phyloP scores from a whole-genome alignment of 495 filamentous ascomycete genomes.

The Aspergillus heteromorphus region DNA sequence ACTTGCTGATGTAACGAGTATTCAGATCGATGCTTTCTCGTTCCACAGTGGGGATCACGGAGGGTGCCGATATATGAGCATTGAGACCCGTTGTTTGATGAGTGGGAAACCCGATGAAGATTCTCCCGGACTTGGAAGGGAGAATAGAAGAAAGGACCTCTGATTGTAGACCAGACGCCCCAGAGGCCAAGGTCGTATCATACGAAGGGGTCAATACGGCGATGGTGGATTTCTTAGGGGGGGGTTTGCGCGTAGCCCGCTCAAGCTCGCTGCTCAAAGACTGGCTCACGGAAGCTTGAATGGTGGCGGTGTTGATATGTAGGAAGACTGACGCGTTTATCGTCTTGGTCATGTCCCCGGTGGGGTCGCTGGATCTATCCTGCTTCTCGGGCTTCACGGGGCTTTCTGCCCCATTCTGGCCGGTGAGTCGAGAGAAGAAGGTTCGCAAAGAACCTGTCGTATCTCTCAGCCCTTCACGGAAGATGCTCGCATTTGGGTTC shows the following conservation, averaged over 20 bases:
- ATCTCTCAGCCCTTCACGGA: slow-evolving; percentile 36
- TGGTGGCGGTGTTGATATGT: slow-evolving; percentile 74
- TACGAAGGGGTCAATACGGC: slow-evolving; percentile 87
- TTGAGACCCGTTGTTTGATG: slow-evolving; percentile 92
- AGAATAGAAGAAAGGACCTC: slow-evolving; percentile 88
- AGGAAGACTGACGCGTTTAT: slow-evolving; percentile 78
- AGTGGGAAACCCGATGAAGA: slow-evolving; percentile 98
- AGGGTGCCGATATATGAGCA: slow-evolving; percentile 96
- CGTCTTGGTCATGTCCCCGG: slow-evolving; percentile 58
- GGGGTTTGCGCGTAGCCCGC: slow-evolving; percentile 93
- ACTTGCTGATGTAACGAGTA: slow-evolving; percentile 84
- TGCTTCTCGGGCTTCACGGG: slow-evolving; percentile 19
- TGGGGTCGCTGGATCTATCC: slow-evolving; percentile 26
- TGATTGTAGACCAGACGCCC: slow-evolving; percentile 51
- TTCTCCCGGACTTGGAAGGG: slow-evolving; percentile 76
- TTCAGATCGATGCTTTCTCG: slow-evolving; percentile 95
- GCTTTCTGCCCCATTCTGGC: slow-evolving; percentile 34
- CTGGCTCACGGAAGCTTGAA: slow-evolving; percentile 62
- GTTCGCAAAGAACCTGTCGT: slow-evolving; percentile 59
- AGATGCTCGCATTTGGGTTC: slow-evolving; percentile 53
- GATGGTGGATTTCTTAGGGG: slow-evolving; percentile 77
- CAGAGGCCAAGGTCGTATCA: slow-evolving; percentile 68
- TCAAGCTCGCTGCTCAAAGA: slow-evolving; percentile 82
- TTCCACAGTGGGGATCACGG: slow-evolving; percentile 97
- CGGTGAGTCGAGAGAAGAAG: slow-evolving; percentile 74